phyloP scores from a whole-genome alignment of 495 filamentous ascomycete species.

The Stereocaulon alpinum region DNA sequence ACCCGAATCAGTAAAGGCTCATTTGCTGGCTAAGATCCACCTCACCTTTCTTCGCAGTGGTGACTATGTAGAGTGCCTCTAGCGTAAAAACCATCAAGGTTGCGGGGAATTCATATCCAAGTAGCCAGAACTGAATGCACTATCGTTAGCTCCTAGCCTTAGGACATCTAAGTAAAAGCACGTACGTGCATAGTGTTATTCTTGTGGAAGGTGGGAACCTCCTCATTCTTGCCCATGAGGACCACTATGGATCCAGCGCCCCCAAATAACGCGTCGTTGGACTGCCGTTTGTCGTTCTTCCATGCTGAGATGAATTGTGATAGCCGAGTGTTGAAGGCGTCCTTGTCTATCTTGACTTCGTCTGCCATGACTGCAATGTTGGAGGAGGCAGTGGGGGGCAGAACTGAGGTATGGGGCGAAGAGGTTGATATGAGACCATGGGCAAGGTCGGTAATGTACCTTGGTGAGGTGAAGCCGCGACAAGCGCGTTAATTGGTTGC shows the following conservation, averaged over 20 bases:
- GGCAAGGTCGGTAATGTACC: neutral
- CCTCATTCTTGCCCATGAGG: constrained; percentile 89
- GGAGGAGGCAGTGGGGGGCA: neutral
- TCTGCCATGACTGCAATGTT: constrained; percentile 37
- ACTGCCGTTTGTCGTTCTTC: constrained; percentile 82
- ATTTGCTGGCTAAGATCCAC: constrained; percentile 6
- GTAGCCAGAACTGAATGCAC: constrained; percentile 74
- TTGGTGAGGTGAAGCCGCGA: constrained; percentile 7
- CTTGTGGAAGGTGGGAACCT: constrained; percentile 74
- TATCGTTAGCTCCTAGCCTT: constrained; percentile 18
- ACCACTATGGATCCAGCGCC: constrained; percentile 79
- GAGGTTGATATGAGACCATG: constrained; percentile 2
- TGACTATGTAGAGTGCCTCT: constrained; percentile 80
- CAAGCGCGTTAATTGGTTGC: constrained; percentile 20
- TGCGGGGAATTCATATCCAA: constrained; percentile 97
- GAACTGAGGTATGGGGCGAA: neutral
- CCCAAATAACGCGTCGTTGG: constrained; percentile 60
- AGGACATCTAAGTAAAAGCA: constrained; percentile 11
- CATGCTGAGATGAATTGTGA: constrained; percentile 77
- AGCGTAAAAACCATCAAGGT: constrained; percentile 85
- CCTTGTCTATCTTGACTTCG: constrained; percentile 84
- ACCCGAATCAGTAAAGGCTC: neutral
- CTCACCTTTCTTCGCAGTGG: constrained; percentile 92
- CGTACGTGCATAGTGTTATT: constrained; percentile 90
- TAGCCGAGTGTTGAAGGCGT: constrained; percentile 83